A percentile compares a stretch with the other conserved stretches of the same genome.
Conservation (phyloP, 2,329 filamentous ascomycete species). For the Aureobasidium sp. region DNA sequence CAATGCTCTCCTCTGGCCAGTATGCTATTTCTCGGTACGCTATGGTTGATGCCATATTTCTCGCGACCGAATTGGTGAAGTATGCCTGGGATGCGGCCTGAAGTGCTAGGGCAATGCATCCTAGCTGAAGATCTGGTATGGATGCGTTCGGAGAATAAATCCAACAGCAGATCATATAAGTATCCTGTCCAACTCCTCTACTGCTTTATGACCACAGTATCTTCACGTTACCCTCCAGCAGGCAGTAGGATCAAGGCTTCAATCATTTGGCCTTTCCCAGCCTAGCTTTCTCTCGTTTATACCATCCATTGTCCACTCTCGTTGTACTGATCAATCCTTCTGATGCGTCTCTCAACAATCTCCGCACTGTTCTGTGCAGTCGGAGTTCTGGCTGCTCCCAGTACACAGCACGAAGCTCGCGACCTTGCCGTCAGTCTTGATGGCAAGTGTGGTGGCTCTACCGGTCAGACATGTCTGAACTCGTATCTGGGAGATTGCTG, state of each 20-base stretch:
- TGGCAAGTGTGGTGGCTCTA: slow-evolving; percentile 3
- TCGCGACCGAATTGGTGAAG: background rate
- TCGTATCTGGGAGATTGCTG: slow-evolving; percentile 14
- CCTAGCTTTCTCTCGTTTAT: background rate
- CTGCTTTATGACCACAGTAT: background rate
- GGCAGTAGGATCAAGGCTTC: slow-evolving; percentile 4
- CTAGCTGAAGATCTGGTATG: background rate
- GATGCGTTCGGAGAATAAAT: background rate
- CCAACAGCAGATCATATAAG: background rate
- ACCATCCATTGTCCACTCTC: background rate
- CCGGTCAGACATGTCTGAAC: slow-evolving; percentile 9
- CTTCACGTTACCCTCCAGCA: background rate
- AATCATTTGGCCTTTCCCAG: background rate
- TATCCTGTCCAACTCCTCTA: background rate
- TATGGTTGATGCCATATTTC: slow-evolving; percentile 2
- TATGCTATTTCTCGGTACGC: slow-evolving; percentile 10
- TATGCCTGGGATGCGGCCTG: background rate
- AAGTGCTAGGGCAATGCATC: slow-evolving; percentile 7
- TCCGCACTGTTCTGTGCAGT: slow-evolving; percentile 14
- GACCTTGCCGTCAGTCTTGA: background rate
- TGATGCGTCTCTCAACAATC: background rate
- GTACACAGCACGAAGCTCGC: background rate
- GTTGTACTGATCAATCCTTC: background rate
- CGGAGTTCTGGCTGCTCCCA: slow-evolving; percentile 10
- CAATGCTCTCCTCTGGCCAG: background rate